phyloP scores from a whole-genome alignment of 148 eudicot genomes.

The Chenopodium suecicum region DNA sequence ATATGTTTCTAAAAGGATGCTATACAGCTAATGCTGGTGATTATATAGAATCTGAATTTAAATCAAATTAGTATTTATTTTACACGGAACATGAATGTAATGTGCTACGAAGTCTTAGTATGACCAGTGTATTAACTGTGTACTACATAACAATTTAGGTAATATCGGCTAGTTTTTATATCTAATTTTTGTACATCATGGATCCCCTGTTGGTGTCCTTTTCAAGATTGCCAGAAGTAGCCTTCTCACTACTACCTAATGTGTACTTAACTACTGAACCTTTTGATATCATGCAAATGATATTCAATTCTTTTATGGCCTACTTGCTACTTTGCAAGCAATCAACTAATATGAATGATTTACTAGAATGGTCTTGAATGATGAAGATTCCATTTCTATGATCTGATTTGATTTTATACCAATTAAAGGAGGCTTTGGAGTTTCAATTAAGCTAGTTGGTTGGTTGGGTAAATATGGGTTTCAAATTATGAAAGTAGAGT shows the following conservation, averaged over 20 bases:
- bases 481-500: not conserved
- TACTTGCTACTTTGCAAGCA: not conserved
- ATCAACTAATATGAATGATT: not conserved
- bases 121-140: not conserved
- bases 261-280: not conserved
- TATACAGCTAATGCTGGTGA: not conserved
- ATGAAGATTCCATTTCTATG: not conserved
- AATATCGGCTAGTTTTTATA: too few species aligned
- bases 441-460: not conserved
- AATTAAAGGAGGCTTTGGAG: not conserved
- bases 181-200: not conserved
- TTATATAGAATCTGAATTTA: not conserved
- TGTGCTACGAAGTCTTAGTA: not conserved
- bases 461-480: not conserved
- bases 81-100: not conserved
- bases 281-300: not conserved
- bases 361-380: not conserved
- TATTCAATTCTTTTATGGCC: not conserved
- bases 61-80: not conserved
- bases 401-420: not conserved
- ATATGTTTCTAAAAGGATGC: not conserved
- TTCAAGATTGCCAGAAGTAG: not conserved
- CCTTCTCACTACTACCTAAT: not conserved
- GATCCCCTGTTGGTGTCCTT: not conserved
- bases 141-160: not conserved